Conservation (phyloP, 176 grass and related monocot genomes). For the Aegilops tauschii region DNA sequence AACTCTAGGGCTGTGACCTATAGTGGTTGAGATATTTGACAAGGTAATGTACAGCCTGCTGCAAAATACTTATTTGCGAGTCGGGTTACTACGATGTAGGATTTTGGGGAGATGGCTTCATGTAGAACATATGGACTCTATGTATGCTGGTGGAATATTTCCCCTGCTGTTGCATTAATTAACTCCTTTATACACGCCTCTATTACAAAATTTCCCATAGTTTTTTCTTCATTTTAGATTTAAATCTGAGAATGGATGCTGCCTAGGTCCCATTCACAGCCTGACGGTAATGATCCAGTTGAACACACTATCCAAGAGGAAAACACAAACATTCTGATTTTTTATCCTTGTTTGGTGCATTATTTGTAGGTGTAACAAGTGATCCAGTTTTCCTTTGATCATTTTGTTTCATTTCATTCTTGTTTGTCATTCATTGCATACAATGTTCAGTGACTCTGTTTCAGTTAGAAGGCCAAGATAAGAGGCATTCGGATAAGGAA, state of each 20-base stretch:
- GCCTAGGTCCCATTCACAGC: background rate
- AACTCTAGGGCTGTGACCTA: background rate
- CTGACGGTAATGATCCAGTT: background rate
- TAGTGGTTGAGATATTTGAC: background rate
- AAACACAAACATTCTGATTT: background rate
- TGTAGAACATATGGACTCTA: slow-evolving; percentile 13
- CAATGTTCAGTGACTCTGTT: background rate
- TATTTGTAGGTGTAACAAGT: background rate
- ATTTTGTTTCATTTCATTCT: background rate
- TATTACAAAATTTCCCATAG: background rate
- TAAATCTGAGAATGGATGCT: background rate
- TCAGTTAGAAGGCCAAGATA: background rate
- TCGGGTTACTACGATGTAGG: slow-evolving; percentile 2
- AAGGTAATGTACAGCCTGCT: slow-evolving; percentile 3
- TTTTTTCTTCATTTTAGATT: background rate
- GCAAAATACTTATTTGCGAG: slow-evolving; percentile 41
- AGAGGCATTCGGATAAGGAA: background rate
- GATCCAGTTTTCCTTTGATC: background rate
- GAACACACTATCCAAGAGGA: background rate
- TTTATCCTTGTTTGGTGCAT: background rate
- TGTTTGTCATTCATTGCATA: background rate
- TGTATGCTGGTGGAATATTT: background rate
- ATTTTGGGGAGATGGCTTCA: background rate
- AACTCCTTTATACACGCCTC: background rate
- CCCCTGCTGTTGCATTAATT: background rate